A percentile compares a stretch with the other conserved stretches of the same genome.
These are phyloP conservation scores for Clarkia xantiana DNA, from an alignment of 345 rosid species.

Conservation along the genomic window DNA sequence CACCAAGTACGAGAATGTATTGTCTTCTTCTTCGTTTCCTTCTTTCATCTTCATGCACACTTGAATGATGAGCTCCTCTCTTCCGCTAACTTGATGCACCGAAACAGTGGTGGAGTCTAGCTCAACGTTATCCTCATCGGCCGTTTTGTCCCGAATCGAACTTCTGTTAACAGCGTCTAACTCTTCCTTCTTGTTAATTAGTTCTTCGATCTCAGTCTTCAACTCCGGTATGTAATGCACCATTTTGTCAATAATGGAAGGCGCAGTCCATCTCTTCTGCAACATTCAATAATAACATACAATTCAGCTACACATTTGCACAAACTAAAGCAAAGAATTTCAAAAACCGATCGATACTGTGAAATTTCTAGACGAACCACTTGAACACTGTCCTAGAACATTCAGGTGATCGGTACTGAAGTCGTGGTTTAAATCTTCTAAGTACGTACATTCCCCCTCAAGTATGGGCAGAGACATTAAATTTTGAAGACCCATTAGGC, in stretches of 20 bases:
- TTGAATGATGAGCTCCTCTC: slow-evolving; percentile 20
- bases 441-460: no score
- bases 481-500: neutral
- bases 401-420: no score
- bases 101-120: slow-evolving; percentile 9
- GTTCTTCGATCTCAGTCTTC: slow-evolving; percentile 17
- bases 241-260: slow-evolving; percentile 15
- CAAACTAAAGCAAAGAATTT: no score
- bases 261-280: slow-evolving; percentile 21
- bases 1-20: slow-evolving; percentile 11
- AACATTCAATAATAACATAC: neutral
- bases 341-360: no score
- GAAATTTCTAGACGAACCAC: no score
- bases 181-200: slow-evolving; percentile 14
- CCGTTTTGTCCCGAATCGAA: neutral
- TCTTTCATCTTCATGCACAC: slow-evolving; percentile 9
- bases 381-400: no score
- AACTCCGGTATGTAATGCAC: slow-evolving; percentile 24
- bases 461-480: no score
- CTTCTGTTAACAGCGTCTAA: neutral
- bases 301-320: no score
- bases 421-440: no score
- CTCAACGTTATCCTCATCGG: neutral
- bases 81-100: slow-evolving; percentile 14
- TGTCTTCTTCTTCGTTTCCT: neutral